Base-by-base conservation (phyloP, 2,329 filamentous ascomycete species). In the Claviceps fusiformis region DNA sequence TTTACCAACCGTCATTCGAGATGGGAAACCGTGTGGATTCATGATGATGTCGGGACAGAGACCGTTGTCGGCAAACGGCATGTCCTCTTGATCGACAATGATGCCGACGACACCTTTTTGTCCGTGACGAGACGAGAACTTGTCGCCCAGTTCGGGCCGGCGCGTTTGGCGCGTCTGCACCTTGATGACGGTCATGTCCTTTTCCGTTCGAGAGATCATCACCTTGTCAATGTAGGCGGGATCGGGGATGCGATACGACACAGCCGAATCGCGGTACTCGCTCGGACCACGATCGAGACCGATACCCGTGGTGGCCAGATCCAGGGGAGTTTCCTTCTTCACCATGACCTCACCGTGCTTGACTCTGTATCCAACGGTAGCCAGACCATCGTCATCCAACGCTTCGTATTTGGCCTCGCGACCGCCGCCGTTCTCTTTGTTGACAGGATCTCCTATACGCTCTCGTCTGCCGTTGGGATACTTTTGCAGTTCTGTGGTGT, bases 11-110 rank as follows among this genome's bases (percentile, higher is more conserved):
- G 93, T 98, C 93, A 98, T 98, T 70, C 93, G 93, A 37, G 92
- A 97, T 1, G 93, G 93, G 78, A 98, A 98, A 83, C 93, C 93
- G 73, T 98, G 93, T 0, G 95, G 93, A 75, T 98, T 98, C 93
- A 98, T 98, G 81, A 98, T 98, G 62, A 98, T 96, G 70, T 98
- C 93, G 0, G 93, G 93, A n/a, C 84, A 86, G 61, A 98, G 82
- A 2, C 93, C 95, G 53, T 79, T 76, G 70, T 98, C 93, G 41
- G 87, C 87, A 73, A 98, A 98, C 0, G 93, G 93, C 83, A 98
- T 87, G 67, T 98, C 93, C 66, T 93, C 90, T 71, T 97, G 92
- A 59, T 95, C 88, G 19, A 92, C 90, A 56, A 98, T 96, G 62
- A 97, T 92, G 55, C 93, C 93, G 1, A 95, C 90, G 24, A 97